Evolutionary conservation across 73 alveolate genomes (phyloP).

Genomic region (Symbiodinium pilosum): DNA sequence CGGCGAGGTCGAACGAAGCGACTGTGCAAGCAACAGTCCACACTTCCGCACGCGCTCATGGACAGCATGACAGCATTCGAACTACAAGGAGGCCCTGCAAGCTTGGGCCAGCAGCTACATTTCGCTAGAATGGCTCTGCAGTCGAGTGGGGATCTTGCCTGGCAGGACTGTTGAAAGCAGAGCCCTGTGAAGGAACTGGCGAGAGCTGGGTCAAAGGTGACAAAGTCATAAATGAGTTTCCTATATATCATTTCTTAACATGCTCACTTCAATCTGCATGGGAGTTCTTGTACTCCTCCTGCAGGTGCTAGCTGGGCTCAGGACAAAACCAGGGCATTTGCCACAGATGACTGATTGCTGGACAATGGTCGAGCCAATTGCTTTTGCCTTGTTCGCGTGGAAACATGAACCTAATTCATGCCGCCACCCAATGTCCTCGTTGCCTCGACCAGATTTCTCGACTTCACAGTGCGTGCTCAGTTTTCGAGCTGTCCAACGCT

Average conservation of each 20-base stretch:
- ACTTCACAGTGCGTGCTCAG: constrained; percentile 9
- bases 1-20: constrained; percentile 22
- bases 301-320: background rate
- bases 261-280: too few species aligned
- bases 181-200: too few species aligned
- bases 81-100: background rate
- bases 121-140: too few species aligned
- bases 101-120: background rate
- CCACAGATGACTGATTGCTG: background rate
- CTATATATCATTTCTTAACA: too few species aligned
- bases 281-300: too few species aligned
- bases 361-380: constrained; percentile 2
- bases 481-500: constrained; percentile 1
- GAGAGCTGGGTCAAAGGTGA: too few species aligned
- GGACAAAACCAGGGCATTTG: background rate
- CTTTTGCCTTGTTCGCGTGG: background rate
- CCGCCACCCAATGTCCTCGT: background rate
- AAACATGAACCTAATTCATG: too few species aligned
- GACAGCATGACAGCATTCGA: constrained; percentile 3
- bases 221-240: too few species aligned
- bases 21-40: background rate
- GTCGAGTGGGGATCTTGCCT: too few species aligned
- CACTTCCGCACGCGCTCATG: background rate
- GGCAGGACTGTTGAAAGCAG: too few species aligned
- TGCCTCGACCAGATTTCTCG: background rate